Conservation (phyloP, 768 basidiomycete species). For the Exidia glandulosa region DNA sequence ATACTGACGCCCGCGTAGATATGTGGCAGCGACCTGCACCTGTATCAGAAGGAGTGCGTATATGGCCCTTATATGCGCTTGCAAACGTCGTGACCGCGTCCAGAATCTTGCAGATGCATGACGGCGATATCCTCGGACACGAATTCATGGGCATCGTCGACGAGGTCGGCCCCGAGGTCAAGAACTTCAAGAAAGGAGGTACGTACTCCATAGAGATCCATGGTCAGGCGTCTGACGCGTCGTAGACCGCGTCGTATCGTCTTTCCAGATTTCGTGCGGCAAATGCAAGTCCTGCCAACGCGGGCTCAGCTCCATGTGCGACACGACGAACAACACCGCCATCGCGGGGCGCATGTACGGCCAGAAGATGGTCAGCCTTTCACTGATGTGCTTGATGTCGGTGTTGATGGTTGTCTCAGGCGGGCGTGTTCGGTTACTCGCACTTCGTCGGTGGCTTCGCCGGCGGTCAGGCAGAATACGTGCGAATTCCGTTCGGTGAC, state of each 20-base stretch:
- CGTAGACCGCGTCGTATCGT: slow-evolving; percentile 58
- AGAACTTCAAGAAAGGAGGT: slow-evolving; percentile 39
- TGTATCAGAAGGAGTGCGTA: slow-evolving; percentile 26
- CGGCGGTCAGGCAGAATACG: slow-evolving; percentile 68
- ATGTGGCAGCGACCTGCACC: slow-evolving; percentile 56
- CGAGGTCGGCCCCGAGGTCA: slow-evolving; percentile 53
- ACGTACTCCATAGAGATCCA: neutral
- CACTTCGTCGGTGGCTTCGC: slow-evolving; percentile 59
- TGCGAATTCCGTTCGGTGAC: slow-evolving; percentile 58
- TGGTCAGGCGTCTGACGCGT: too few species aligned
- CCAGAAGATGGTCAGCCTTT: slow-evolving; percentile 55
- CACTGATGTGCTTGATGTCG: too few species aligned
- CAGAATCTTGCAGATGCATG: slow-evolving; percentile 29
- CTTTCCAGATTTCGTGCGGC: slow-evolving; percentile 63
- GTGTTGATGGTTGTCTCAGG: too few species aligned
- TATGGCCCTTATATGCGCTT: slow-evolving; percentile 55
- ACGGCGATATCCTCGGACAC: slow-evolving; percentile 68
- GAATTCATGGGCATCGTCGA: slow-evolving; percentile 68
- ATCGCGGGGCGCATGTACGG: slow-evolving; percentile 42
- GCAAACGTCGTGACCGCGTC: neutral
- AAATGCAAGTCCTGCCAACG: slow-evolving; percentile 62
- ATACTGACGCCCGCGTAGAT: too few species aligned
- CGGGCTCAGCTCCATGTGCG: slow-evolving; percentile 63
- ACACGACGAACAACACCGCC: slow-evolving; percentile 53
- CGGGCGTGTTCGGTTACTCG: slow-evolving; percentile 59